Evolutionary conservation across 495 filamentous ascomycete genomes (phyloP).

Genomic region (Aspergillus asperescens): DNA sequence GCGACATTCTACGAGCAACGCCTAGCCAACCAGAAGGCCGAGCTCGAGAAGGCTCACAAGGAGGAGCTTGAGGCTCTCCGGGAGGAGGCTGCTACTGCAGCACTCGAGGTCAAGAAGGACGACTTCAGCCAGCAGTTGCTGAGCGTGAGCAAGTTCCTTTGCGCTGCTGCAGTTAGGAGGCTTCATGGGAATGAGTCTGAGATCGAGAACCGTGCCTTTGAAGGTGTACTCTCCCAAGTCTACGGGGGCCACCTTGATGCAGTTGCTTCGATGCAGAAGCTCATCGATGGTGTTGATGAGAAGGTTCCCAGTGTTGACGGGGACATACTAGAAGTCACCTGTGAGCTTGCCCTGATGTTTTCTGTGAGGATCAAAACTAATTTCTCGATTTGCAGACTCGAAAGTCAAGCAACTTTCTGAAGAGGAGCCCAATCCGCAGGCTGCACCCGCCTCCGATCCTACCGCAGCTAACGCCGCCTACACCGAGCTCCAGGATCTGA

Average conservation of each 20-base stretch:
- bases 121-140: slow-evolving; percentile 54
- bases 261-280: slow-evolving; percentile 74
- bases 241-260: slow-evolving; percentile 82
- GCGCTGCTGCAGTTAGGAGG: slow-evolving; percentile 68
- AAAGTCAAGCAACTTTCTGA: slow-evolving; percentile 59
- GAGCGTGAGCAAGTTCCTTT: slow-evolving; percentile 71
- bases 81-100: slow-evolving; percentile 58
- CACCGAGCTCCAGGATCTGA: slow-evolving; percentile 59
- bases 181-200: slow-evolving; percentile 59
- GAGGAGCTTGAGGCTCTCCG: slow-evolving; percentile 67
- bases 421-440: slow-evolving; percentile 30
- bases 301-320: slow-evolving; percentile 59
- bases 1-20: slow-evolving; percentile 70
- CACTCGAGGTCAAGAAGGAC: slow-evolving; percentile 50
- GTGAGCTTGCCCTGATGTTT: slow-evolving; percentile 48
- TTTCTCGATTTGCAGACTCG: slow-evolving; percentile 46
- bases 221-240: slow-evolving; percentile 80
- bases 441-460: slow-evolving; percentile 57
- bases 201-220: slow-evolving; percentile 75
- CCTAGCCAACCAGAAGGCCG: slow-evolving; percentile 61
- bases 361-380: slow-evolving; percentile 14
- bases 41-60: slow-evolving; percentile 62
- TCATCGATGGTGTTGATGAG: slow-evolving; percentile 78
- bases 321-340: slow-evolving; percentile 63
- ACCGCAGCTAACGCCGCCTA: slow-evolving; percentile 70